phyloP scores from a whole-genome alignment of 805 yeast species.

The Ogataea thermomethanolica region DNA sequence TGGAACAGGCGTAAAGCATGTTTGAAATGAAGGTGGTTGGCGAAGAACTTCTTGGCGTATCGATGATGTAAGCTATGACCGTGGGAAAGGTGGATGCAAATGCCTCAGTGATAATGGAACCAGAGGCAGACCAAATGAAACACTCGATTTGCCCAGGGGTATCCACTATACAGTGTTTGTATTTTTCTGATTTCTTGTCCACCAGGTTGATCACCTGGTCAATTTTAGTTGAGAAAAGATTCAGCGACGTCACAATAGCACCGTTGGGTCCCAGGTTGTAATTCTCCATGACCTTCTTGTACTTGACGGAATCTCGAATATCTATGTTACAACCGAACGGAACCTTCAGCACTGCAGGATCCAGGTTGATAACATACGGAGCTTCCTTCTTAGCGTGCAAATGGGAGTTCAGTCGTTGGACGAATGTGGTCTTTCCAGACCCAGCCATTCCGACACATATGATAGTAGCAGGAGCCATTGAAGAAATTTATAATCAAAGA shows the following conservation, averaged over 20 bases:
- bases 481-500: not conserved
- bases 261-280: constrained; percentile 97
- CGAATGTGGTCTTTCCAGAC: constrained; percentile 95
- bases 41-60: constrained; percentile 89
- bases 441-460: constrained; percentile 48
- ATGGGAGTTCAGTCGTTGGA: constrained; percentile 92
- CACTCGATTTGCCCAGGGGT: constrained; percentile 99
- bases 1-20: constrained; percentile 97
- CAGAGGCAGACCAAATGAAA: constrained; percentile 98
- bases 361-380: constrained; percentile 91
- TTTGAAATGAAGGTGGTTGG: constrained; percentile 98
- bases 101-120: constrained; percentile 93
- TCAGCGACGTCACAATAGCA: constrained; percentile 92
- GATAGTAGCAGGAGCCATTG: constrained; percentile 35
- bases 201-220: constrained; percentile 89
- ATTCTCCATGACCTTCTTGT: constrained; percentile 94
- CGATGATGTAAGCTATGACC: constrained; percentile 91
- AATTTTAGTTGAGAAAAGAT: constrained; percentile 88
- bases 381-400: constrained; percentile 66
- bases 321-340: constrained; percentile 95
- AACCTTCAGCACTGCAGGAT: constrained; percentile 93
- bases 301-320: constrained; percentile 92
- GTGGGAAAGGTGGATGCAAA: constrained; percentile 96
- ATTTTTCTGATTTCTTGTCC: constrained; percentile 64
- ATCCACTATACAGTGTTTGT: constrained; percentile 77